These are phyloP conservation scores for Tylopilus subfusipes DNA, from an alignment of 768 basidiomycete species.

Conservation along the genomic window DNA sequence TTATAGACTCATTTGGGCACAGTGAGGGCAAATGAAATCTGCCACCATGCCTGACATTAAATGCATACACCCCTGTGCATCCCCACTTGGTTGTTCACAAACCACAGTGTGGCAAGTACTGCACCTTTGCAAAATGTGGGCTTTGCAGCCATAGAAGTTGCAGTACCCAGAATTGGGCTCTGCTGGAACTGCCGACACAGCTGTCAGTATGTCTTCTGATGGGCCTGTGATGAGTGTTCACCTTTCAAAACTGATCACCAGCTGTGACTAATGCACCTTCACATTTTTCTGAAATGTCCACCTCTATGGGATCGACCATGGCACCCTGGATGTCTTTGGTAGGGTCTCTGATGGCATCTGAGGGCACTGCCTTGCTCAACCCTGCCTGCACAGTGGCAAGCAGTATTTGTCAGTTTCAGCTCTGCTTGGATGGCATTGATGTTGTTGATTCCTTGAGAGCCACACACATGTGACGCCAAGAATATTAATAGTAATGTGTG, in stretches of 20 bases:
- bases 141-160: neutral
- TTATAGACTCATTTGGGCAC: neutral
- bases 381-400: too few relatives aligned
- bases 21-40: neutral
- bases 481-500: too few relatives aligned
- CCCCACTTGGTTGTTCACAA: neutral
- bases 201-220: too few relatives aligned
- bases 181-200: too few relatives aligned
- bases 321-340: neutral
- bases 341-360: neutral
- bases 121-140: neutral
- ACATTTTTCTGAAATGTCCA: too few relatives aligned
- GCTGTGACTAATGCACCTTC: too few relatives aligned
- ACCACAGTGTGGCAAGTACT: neutral
- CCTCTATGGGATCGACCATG: too few relatives aligned
- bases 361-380: neutral
- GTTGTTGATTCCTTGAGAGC: too few relatives aligned
- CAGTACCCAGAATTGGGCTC: too few relatives aligned
- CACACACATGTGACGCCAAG: too few relatives aligned
- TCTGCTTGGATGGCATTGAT: too few relatives aligned
- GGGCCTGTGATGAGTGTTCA: neutral
- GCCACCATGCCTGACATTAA: neutral
- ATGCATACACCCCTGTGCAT: neutral
- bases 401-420: too few relatives aligned
- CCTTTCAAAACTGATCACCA: neutral